A percentile compares a stretch with the other conserved stretches of the same genome.
Conservation (phyloP, 179 eudicot species). For the Beta corolliflora region DNA sequence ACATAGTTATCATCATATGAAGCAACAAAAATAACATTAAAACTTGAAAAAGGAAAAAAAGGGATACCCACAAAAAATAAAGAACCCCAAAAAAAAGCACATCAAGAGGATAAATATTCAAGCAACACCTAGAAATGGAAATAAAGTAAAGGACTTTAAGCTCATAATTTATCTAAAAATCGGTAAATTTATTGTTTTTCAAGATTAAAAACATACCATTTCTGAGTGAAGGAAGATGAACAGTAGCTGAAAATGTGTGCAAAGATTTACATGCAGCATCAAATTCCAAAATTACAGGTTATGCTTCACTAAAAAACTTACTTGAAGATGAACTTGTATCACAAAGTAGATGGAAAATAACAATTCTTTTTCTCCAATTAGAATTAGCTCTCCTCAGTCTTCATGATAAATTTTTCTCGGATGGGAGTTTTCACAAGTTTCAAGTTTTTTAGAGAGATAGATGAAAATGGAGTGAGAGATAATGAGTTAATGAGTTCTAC, state of each 20-base stretch:
- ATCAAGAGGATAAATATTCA: background rate
- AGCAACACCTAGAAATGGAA: conserved; percentile 3
- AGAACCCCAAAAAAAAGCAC: background rate
- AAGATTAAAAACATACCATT: conserved; percentile 2
- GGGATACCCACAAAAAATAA: background rate
- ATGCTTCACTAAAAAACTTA: too few species aligned
- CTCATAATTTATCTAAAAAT: background rate
- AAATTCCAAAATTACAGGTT: too few species aligned
- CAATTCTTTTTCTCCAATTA: too few species aligned
- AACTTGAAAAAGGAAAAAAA: background rate
- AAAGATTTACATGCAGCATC: background rate
- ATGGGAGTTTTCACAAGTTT: too few species aligned
- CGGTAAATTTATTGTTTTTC: background rate
- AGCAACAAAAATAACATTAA: background rate
- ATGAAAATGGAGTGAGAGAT: too few species aligned
- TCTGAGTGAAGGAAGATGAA: conserved; percentile 25
- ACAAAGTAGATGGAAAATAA: too few species aligned
- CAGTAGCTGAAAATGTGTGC: conserved; percentile 22
- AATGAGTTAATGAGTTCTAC: too few species aligned
- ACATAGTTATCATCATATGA: too few species aligned
- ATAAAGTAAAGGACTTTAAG: background rate
- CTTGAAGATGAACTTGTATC: too few species aligned
- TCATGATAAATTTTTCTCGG: too few species aligned
- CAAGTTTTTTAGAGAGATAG: too few species aligned
- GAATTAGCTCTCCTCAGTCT: too few species aligned